These are phyloP conservation scores for Talaromyces sp. DNA, from an alignment of 2,329 filamentous ascomycete genomes.

Conservation along the genomic window DNA sequence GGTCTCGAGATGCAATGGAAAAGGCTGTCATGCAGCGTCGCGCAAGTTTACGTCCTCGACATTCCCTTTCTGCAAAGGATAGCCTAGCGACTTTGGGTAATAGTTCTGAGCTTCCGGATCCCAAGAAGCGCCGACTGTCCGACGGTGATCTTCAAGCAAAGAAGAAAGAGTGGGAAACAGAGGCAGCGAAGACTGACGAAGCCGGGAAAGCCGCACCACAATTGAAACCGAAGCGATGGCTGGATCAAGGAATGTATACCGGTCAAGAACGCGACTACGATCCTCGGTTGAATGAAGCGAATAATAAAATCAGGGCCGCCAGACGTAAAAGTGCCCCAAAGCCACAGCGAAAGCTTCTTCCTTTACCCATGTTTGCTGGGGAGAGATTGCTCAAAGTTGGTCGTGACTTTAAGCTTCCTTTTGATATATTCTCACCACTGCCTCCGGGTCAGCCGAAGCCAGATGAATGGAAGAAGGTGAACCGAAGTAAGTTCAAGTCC, in stretches of 20 bases:
- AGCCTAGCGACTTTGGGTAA: conserved; percentile 15
- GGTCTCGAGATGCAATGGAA: conserved; percentile 52
- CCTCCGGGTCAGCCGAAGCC: conserved; percentile 84
- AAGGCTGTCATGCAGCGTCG: conserved; percentile 54
- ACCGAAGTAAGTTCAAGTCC: conserved; percentile 64
- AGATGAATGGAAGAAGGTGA: conserved; percentile 86
- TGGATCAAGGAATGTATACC: conserved; percentile 77
- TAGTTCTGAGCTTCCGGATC: conserved; percentile 21
- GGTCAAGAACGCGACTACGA: conserved; percentile 60
- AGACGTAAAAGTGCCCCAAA: conserved; percentile 22
- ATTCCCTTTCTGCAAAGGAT: conserved; percentile 24
- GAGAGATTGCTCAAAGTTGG: conserved; percentile 65
- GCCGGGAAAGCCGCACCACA: conserved; percentile 17
- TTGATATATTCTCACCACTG: conserved; percentile 81
- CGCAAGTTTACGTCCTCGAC: conserved; percentile 55
- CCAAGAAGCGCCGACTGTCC: conserved; percentile 42
- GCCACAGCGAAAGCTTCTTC: conserved; percentile 50
- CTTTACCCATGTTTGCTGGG: conserved; percentile 73
- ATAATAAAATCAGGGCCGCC: conserved; percentile 35
- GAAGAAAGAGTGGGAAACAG: conserved; percentile 19
- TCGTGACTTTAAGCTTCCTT: conserved; percentile 83
- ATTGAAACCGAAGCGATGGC: conserved; percentile 64
- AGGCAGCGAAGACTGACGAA: conserved; percentile 13
- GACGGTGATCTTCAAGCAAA: conserved; percentile 29
- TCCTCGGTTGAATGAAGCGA: conserved; percentile 45